Base-by-base conservation (phyloP, 169 alveolate species). In the Theileria equi region DNA sequence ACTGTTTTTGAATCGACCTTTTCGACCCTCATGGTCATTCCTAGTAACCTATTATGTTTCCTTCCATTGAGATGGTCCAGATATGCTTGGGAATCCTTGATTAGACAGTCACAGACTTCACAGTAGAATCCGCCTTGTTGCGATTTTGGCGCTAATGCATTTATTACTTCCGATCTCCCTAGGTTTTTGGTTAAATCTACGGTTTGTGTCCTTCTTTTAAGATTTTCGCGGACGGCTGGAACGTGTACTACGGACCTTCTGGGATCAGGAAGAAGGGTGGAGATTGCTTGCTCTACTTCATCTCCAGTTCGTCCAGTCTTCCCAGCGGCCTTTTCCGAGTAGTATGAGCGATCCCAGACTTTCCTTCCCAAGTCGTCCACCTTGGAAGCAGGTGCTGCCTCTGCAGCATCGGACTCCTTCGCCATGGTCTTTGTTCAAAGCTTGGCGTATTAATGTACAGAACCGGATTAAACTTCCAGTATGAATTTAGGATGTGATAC, bases 21-120 rank as follows among this genome's bases (percentile, higher is more conserved):
- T 81, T 93, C 95, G 19, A 93, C 97, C 21, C 94, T 80, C 97
- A 93, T 95, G 52, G 94, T 92, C 95, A 91, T 92, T 2, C 98
- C 98, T 13, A 92, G 77, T 70, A 90, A 81, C n/a, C 95, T 53
- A 65, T 93, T 91, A 63, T 95, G 98, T 54, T 90, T 90, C 49
- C 91, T 88, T 0, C 98, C 97, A 80, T 95, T 93, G 19, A 93
- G 81, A 66, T 95, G 98, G 64, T 95, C 98, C 62, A 90, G 60
- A 80, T 93, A 95, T 2, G 96, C 84, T 38, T 89, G 91, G 7
- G 95, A 88, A 68, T 93, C 97, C 62, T 89, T 89, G 32, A 92
- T 63, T 13, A 81, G 77, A 32, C 96, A 90, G 57, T 93, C 93
- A 73, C 97, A 94, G 16, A 77, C 60, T 48, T 90, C 85, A 72